Evolutionary conservation across 208 protist genomes (phyloP), one percentile per base, ranked within the genome.

Genomic region (Acanthamoeba triangularis): DNA sequence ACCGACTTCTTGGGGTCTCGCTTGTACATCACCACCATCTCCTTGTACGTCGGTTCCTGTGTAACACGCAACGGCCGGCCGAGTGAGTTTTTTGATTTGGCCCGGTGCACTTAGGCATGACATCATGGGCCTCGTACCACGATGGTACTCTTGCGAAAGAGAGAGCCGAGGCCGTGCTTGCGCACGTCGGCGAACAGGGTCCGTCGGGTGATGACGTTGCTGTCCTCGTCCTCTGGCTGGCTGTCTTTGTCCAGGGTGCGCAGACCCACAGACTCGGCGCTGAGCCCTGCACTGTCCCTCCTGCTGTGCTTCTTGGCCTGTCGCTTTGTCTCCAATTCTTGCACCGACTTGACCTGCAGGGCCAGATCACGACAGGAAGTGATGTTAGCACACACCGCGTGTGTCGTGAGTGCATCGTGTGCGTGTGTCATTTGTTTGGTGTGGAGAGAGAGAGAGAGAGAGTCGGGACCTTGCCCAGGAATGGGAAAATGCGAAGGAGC

Each of bases 61-160:
- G 14, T 56, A 1, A 18, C 1, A 20, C 65, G 23, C 25, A 10
- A 74, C 8, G 23, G 28, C 16, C 28, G 4, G 61, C 61, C 16
- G 61, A 67, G 2, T 3, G 16, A 2, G 16, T 28, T 1, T 1
- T 1, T 28, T 28, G 28, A 67, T 67, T 67, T 11, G 14, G 2
- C 16, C 0, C 56, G 23, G 56, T 28, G 56, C 1, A 20, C 1
- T 7, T 56, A 28, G 13, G 56, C 16, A 8, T 10, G 56, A 18
- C 13, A 5, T 18, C 56, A 20, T 41, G 37, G 37, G 37, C 37
- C 8, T n/a, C 61, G 61, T 76, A 76, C 67, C 74, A 41, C 37
- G 41, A 82, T 82, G 28, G 74, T 82, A 37, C 74, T 82, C 74
- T 82, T 82, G 20, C 74, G 74, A 35, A 82, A 82, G 74, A 82